Evolutionary conservation across 257 asterid genomes (phyloP).

Genomic region (Capsicum rhomboideum): DNA sequence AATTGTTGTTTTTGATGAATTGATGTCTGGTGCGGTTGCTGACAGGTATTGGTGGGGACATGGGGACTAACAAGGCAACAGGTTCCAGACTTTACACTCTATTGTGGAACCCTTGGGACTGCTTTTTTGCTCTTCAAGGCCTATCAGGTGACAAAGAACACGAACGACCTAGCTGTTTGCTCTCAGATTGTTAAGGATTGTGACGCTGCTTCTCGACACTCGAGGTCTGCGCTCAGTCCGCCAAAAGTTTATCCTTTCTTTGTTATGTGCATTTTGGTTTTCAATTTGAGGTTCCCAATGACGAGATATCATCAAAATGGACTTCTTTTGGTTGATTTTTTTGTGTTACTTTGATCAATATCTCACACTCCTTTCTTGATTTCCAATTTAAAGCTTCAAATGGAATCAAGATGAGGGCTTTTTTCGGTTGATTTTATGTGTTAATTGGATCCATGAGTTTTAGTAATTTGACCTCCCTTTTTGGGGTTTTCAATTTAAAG

Average conservation of each 20-base stretch:
- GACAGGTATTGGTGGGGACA: constrained; percentile 44
- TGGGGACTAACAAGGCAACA: constrained; percentile 48
- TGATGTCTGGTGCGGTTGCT: neutral
- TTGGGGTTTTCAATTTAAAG: constrained; percentile 21
- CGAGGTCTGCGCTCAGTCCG: constrained; percentile 25
- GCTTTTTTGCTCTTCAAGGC: constrained; percentile 58
- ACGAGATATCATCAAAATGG: neutral
- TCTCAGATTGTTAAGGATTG: constrained; percentile 57
- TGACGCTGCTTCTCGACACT: constrained; percentile 39
- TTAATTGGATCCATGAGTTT: neutral
- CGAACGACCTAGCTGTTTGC: constrained; percentile 47
- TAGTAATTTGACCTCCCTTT: constrained; percentile 48
- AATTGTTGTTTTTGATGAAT: neutral
- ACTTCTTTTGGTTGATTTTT: neutral
- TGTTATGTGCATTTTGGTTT: neutral
- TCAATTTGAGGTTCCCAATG: neutral
- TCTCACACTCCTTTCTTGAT: neutral
- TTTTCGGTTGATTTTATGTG: neutral
- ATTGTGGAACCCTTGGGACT: constrained; percentile 58
- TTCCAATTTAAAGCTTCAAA: neutral
- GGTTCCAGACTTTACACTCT: constrained; percentile 44
- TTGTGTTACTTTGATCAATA: neutral
- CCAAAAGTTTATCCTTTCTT: neutral
- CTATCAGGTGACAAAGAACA: constrained; percentile 44
- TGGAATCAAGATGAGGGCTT: neutral